Evolutionary conservation across 768 basidiomycete genomes (phyloP), one percentile per base, ranked within the genome.

Genomic region (Leccinum pellstonianum): DNA sequence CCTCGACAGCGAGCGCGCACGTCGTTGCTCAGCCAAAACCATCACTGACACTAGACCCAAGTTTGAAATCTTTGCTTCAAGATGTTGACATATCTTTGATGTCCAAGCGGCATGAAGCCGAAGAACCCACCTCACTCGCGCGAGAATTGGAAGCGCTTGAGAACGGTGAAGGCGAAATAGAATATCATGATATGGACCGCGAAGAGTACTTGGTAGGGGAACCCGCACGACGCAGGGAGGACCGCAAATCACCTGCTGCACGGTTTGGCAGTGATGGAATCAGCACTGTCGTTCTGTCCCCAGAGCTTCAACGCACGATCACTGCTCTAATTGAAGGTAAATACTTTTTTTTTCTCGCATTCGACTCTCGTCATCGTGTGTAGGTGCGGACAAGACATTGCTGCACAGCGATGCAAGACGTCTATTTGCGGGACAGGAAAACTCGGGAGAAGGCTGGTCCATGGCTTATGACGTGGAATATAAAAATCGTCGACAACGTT

Each of bases 221-320:
- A 9, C 66, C 55, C 56, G 58, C 59, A 33, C 67, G 62, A 47
- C 67, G 55, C 31, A 67, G 62, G 64, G 77, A 64, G 69, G 82
- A 71, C 48, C 77, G 84, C 54, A 90, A 90, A 69, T 93, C 92
- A 25, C 89, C 91, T 47, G 93, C 91, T 21, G 93, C 93, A 19
- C 76, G 78, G 23, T 91, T 91, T 71, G 95, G 94, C 17, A 88
- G 89, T 64, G 80, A 85, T 58, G 76, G 81, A 47, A 80, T 92
- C 52, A 91, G 92, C 9, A 76, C 86, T 48, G 84, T 94, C 8
- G 76, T 87, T 12, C 67, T 98, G 12, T 88, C 95, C 0, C 72
- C 80, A 9, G 87, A 94, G 71, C 78, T 98, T 47, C 82, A 86
- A 63, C 77, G 78, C 12, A 76, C 87, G 5, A 87, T 97, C 52